Conservation (phyloP, 805 yeast genomes). For the Lipomyces mesembrius region DNA sequence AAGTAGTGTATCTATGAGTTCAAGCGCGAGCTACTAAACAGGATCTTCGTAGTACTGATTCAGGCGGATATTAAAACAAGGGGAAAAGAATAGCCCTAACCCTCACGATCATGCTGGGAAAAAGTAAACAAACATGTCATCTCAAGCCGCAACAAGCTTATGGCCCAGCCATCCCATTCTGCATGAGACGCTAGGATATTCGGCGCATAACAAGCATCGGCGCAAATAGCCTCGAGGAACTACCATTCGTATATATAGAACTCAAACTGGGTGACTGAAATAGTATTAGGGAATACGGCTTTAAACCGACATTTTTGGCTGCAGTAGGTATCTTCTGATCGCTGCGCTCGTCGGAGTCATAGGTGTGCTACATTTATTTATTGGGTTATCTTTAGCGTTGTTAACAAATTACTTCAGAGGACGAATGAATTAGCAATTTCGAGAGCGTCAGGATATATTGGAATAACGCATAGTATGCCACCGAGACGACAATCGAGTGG, state of each 20-base stretch:
- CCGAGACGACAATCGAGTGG: slow-evolving; percentile 17
- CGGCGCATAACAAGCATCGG: neutral
- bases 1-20: too few relatives aligned
- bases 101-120: neutral
- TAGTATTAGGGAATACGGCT: neutral
- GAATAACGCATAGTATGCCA: slow-evolving; percentile 16
- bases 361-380: neutral
- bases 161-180: neutral
- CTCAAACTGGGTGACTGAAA: neutral
- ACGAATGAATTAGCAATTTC: neutral
- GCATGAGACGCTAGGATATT: neutral
- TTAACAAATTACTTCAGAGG: neutral
- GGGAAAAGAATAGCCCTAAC: neutral
- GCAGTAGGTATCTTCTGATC: neutral
- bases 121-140: slow-evolving; percentile 2
- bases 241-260: neutral
- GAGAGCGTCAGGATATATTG: neutral
- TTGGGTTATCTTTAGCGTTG: neutral
- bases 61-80: too few relatives aligned
- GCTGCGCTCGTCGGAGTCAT: neutral
- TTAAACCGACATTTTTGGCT: neutral
- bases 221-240: neutral
- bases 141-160: neutral
- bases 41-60: too few relatives aligned
- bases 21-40: too few relatives aligned